Percentiles rank a stretch among this genome's conserved stretches.
Evolutionary conservation across 768 basidiomycete genomes (phyloP).

Genomic region (Boletus huronensis): DNA sequence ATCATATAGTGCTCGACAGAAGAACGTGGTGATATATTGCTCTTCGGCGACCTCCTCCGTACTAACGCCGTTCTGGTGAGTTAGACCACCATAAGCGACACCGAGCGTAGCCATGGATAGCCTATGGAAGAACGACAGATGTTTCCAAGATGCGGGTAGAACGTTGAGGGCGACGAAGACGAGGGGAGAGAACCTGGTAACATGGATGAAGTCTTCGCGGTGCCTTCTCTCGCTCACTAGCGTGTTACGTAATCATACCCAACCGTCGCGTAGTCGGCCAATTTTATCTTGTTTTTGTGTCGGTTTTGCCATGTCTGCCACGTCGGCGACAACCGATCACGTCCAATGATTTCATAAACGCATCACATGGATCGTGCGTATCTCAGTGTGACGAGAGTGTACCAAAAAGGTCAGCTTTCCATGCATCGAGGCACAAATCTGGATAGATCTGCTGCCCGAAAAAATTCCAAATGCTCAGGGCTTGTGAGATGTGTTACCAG

Average conservation of each 20-base stretch:
- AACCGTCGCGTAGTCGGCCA: constrained; percentile 6
- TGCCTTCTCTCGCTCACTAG: constrained; percentile 8
- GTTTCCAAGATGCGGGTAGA: not conserved
- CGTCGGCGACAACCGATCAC: constrained; percentile 2
- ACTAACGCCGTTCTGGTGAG: constrained; percentile 22
- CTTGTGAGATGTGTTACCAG: not conserved
- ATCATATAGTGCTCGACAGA: constrained; percentile 91
- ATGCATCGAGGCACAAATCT: not conserved
- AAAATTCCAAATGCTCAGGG: not conserved
- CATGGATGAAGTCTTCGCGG: constrained; percentile 13
- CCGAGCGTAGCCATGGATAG: constrained; percentile 26
- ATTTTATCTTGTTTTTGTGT: not conserved
- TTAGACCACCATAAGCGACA: constrained; percentile 18
- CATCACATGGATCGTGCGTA: not conserved
- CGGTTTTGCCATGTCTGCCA: constrained; percentile 10
- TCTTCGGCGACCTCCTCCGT: constrained; percentile 45
- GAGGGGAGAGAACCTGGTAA: constrained; percentile 10
- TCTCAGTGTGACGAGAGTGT: no score
- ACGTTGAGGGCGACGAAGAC: constrained; percentile 11
- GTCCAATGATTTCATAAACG: constrained; percentile 12
- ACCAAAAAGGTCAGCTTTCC: not conserved
- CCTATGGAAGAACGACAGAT: not conserved
- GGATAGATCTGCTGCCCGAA: not conserved
- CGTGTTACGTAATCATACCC: constrained; percentile 27
- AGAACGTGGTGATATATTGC: constrained; percentile 63